phyloP scores from a whole-genome alignment of 2,329 filamentous ascomycete genomes.

The Ophidiomyces ophidiicola region DNA sequence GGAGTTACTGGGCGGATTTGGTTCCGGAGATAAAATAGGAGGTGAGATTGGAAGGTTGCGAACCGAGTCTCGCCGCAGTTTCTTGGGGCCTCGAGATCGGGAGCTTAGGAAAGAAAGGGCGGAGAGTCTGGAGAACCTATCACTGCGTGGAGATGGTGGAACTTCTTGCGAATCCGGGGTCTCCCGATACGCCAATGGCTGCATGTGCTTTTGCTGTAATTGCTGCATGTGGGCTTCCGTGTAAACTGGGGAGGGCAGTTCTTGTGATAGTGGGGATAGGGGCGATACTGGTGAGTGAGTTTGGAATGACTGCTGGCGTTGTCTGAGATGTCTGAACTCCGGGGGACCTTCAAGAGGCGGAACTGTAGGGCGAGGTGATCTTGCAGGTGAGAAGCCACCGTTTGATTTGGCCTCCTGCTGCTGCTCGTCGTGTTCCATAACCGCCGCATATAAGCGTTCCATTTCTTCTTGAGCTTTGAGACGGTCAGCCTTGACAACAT shows the following conservation, averaged over 20 bases:
- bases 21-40: conserved; percentile 39
- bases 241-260: conserved; percentile 7
- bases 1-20: conserved; percentile 33
- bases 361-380: conserved; percentile 20
- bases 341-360: conserved; percentile 21
- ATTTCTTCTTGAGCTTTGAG: conserved; percentile 68
- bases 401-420: conserved; percentile 24
- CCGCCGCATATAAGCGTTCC: conserved; percentile 80
- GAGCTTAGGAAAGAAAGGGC: conserved; percentile 33
- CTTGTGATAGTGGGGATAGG: conserved; percentile 11
- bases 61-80: conserved; percentile 36
- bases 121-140: conserved; percentile 30
- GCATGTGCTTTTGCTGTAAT: conserved; percentile 12
- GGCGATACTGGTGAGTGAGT: conserved; percentile 12
- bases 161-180: conserved; percentile 12
- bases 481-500: conserved; percentile 61
- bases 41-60: conserved; percentile 48
- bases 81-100: conserved; percentile 30
- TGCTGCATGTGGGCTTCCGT: conserved; percentile 11
- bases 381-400: conserved; percentile 18
- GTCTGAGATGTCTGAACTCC: conserved; percentile 21
- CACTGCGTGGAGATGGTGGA: conserved; percentile 25
- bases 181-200: conserved; percentile 12
- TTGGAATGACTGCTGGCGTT: conserved; percentile 13
- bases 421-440: conserved; percentile 70